These are phyloP conservation scores for Dryas octopetala DNA, from an alignment of 306 rosid species.

Conservation along the genomic window DNA sequence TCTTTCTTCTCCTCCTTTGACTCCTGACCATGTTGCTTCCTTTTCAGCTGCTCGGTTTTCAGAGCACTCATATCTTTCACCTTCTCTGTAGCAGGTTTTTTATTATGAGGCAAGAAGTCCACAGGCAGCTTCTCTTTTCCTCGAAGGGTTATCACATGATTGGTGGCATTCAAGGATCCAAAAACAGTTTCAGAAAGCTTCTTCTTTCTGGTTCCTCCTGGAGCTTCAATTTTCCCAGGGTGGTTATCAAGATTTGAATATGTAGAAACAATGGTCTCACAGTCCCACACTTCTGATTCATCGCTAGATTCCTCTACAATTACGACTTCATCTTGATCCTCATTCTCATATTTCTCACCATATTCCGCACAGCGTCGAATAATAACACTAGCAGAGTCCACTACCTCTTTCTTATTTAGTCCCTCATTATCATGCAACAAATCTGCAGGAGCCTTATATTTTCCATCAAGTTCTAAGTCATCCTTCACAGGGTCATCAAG, in stretches of 20 bases:
- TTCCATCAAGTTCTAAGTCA: constrained; percentile 46
- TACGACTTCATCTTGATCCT: constrained; percentile 44
- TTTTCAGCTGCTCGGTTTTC: constrained; percentile 54
- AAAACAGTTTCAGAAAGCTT: constrained; percentile 65
- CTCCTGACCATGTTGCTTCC: constrained; percentile 75
- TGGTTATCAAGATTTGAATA: constrained; percentile 87
- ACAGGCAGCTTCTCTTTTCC: constrained; percentile 83
- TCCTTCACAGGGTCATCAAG: constrained; percentile 41
- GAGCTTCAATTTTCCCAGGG: constrained; percentile 76
- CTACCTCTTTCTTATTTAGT: constrained; percentile 38
- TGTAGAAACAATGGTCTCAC: constrained; percentile 85
- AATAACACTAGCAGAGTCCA: constrained; percentile 54
- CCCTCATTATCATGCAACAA: constrained; percentile 40
- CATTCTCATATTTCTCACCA: constrained; percentile 72
- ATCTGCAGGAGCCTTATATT: constrained; percentile 77
- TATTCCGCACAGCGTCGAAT: constrained; percentile 76
- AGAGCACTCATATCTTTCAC: constrained; percentile 34
- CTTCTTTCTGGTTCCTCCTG: constrained; percentile 61
- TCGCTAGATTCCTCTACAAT: constrained; percentile 77
- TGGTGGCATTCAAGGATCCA: constrained; percentile 50
- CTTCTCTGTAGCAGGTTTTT: constrained; percentile 51
- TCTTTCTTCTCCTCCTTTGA: constrained; percentile 86
- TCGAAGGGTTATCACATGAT: constrained; percentile 55
- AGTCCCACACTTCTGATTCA: constrained; percentile 88
- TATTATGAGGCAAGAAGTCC: constrained; percentile 64